phyloP scores from a whole-genome alignment of 257 asterid species.

The Hygrophila difformis region DNA sequence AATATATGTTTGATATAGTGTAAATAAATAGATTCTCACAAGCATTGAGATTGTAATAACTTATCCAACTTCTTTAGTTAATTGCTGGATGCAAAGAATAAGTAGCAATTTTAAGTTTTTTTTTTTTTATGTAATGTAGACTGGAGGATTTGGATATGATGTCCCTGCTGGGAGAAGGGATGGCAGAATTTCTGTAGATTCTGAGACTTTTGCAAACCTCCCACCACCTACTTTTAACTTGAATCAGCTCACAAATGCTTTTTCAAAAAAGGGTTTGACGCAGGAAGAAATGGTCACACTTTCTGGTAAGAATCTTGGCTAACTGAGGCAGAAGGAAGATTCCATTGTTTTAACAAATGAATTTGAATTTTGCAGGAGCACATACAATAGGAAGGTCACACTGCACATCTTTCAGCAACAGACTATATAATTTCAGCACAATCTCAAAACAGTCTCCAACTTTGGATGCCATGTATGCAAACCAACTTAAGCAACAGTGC shows the following conservation, averaged over 20 bases:
- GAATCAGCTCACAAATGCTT: slow-evolving; percentile 47
- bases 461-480: slow-evolving; percentile 40
- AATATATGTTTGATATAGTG: no score
- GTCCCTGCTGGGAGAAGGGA: slow-evolving; percentile 76
- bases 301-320: slow-evolving; percentile 44
- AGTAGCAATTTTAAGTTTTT: not conserved
- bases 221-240: slow-evolving; percentile 43
- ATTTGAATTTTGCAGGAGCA: slow-evolving; percentile 41
- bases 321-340: no score
- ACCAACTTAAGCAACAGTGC: slow-evolving; percentile 38
- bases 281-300: slow-evolving; percentile 86
- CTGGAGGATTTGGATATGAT: slow-evolving; percentile 53
- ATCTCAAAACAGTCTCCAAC: slow-evolving; percentile 42
- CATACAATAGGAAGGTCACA: slow-evolving; percentile 76
- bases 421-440: slow-evolving; percentile 52
- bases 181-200: slow-evolving; percentile 48
- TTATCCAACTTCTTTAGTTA: not conserved
- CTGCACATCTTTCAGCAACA: slow-evolving; percentile 43
- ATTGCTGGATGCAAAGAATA: not conserved
- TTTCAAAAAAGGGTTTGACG: slow-evolving; percentile 47
- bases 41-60: slow-evolving; percentile 51
- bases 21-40: no score
- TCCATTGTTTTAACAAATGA: no score
- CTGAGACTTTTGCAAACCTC: slow-evolving; percentile 41
- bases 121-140: slow-evolving; percentile 16